Evolutionary conservation across 345 rosid genomes (phyloP).

Genomic region (Sisymbrium irio): DNA sequence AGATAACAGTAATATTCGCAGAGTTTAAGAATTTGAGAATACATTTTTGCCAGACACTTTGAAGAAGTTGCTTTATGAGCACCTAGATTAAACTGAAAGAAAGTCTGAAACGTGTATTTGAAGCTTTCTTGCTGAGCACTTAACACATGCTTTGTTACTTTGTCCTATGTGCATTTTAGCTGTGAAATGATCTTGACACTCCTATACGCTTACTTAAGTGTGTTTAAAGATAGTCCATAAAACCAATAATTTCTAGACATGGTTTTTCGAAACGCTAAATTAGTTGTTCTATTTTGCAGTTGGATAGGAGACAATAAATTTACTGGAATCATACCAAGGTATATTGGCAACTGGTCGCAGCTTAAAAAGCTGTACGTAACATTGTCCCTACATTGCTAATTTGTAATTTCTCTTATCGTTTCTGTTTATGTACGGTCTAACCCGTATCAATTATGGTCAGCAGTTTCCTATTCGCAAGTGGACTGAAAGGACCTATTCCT

Average conservation of each 20-base stretch:
- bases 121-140: neutral
- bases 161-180: neutral
- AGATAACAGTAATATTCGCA: neutral
- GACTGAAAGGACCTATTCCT: slow-evolving; percentile 50
- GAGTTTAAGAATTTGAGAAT: neutral
- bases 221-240: neutral
- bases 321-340: slow-evolving; percentile 56
- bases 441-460: neutral
- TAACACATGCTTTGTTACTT: neutral
- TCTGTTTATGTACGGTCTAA: neutral
- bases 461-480: slow-evolving; percentile 43
- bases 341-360: slow-evolving; percentile 51
- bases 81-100: neutral
- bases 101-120: neutral
- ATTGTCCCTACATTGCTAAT: neutral
- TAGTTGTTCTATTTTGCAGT: slow-evolving; percentile 37
- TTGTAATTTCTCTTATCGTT: neutral
- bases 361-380: slow-evolving; percentile 56
- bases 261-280: neutral
- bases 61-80: neutral
- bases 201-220: neutral
- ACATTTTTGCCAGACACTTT: neutral
- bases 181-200: neutral
- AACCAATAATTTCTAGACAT: neutral
- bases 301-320: slow-evolving; percentile 70